Conservation (phyloP, 768 basidiomycete species). For the Lepiota brunneoincarnata region DNA sequence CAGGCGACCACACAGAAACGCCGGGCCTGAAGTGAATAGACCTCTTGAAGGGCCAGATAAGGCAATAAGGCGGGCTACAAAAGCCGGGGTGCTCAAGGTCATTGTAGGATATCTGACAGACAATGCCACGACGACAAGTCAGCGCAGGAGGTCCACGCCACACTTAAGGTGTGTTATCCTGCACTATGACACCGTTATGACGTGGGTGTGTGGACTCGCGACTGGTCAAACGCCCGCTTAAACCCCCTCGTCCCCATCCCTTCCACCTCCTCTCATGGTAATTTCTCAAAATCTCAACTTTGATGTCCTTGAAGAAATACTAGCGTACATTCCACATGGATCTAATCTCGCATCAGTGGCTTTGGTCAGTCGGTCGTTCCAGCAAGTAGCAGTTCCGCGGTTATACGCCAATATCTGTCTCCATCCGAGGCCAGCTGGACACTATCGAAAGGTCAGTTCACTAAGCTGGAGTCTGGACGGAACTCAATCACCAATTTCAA, state of each 20-base stretch:
- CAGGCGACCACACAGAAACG: too few species aligned
- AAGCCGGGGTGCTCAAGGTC: too few species aligned
- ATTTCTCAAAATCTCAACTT: slow-evolving; percentile 66
- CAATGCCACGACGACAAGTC: too few species aligned
- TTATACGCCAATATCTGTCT: slow-evolving; percentile 61
- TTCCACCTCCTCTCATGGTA: slow-evolving; percentile 51
- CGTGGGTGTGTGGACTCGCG: too few species aligned
- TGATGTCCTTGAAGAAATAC: slow-evolving; percentile 73
- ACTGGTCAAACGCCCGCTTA: too few species aligned
- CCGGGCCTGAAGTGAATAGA: too few species aligned
- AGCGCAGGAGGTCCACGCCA: too few species aligned
- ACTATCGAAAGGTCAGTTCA: slow-evolving; percentile 44
- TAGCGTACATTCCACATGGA: slow-evolving; percentile 41
- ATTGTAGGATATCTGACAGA: too few species aligned
- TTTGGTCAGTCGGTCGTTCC: slow-evolving; percentile 64
- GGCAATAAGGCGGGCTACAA: too few species aligned
- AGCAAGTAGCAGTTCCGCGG: slow-evolving; percentile 58
- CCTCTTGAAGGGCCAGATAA: too few species aligned
- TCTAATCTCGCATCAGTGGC: slow-evolving; percentile 59
- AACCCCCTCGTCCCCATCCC: background rate
- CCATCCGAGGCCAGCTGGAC: slow-evolving; percentile 52
- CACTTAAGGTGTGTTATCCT: too few species aligned
- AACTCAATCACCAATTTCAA: slow-evolving; percentile 3
- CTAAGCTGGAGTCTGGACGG: background rate
- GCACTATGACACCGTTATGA: too few species aligned